phyloP scores from a whole-genome alignment of 768 basidiomycete genomes.

The Lactarius evosmus region DNA sequence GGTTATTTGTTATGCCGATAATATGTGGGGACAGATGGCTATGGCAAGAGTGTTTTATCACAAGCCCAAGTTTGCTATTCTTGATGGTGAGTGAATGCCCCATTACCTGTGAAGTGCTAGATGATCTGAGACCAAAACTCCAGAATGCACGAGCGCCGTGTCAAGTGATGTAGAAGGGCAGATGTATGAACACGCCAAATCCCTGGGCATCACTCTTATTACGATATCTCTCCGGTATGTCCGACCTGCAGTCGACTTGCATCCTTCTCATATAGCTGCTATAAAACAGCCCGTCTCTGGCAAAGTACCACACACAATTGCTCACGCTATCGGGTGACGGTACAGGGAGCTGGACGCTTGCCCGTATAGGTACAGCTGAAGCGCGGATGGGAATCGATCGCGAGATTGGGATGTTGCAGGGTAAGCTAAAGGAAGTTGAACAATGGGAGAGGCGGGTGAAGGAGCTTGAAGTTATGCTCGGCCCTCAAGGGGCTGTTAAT shows the following conservation, averaged over 20 bases:
- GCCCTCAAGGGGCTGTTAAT: conserved; percentile 16
- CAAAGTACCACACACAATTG: conserved; percentile 86
- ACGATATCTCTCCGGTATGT: conserved; percentile 84
- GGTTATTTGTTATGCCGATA: conserved; percentile 14
- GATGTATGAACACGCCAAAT: conserved; percentile 93
- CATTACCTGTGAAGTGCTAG: background rate
- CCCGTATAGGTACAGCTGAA: conserved; percentile 67
- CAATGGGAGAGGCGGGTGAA: conserved; percentile 67
- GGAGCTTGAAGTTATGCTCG: conserved; percentile 58
- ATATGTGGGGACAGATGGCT: conserved; percentile 57
- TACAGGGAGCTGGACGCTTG: conserved; percentile 66
- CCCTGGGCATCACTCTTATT: conserved; percentile 84
- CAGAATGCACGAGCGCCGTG: conserved; percentile 94
- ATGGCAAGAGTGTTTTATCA: conserved; percentile 94
- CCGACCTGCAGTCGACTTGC: background rate
- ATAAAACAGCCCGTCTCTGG: conserved; percentile 66
- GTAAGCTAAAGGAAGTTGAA: conserved; percentile 64
- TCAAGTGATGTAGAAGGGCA: conserved; percentile 93
- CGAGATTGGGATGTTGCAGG: conserved; percentile 68
- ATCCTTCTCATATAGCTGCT: background rate
- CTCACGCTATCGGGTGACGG: conserved; percentile 75
- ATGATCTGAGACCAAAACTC: conserved; percentile 12
- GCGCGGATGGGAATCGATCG: conserved; percentile 71
- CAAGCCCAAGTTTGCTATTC: conserved; percentile 72
- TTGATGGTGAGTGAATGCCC: conserved; percentile 62